These are phyloP conservation scores for Exserohilum turcica DNA, from an alignment of 2,329 filamentous ascomycete species.

Conservation along the genomic window DNA sequence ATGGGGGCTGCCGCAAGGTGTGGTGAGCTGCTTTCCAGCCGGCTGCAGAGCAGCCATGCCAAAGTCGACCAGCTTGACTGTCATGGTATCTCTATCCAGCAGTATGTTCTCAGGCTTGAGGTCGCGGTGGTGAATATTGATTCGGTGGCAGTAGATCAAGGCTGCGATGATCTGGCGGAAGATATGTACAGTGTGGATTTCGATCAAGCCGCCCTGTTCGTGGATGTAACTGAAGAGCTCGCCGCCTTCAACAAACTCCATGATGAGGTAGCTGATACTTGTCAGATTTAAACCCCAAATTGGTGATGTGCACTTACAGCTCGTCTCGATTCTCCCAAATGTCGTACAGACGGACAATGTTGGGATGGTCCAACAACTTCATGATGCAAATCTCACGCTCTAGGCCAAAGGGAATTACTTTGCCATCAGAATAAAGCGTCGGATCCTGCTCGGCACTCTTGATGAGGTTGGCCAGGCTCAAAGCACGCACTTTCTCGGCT, in stretches of 20 bases:
- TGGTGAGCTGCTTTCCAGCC: slow-evolving; percentile 76
- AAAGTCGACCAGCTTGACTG: slow-evolving; percentile 95
- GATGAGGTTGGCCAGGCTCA: slow-evolving; percentile 83
- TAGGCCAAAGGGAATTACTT: slow-evolving; percentile 82
- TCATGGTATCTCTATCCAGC: slow-evolving; percentile 69
- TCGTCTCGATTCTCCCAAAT: slow-evolving; percentile 98
- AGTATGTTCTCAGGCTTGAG: slow-evolving; percentile 97
- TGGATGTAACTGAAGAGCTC: slow-evolving; percentile 90
- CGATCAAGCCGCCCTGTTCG: slow-evolving; percentile 70
- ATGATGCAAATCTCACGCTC: slow-evolving; percentile 96
- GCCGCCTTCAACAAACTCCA: slow-evolving; percentile 85
- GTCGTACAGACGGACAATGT: slow-evolving; percentile 92
- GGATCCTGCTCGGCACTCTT: slow-evolving; percentile 67
- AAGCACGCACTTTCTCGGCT: slow-evolving; percentile 79
- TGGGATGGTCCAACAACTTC: slow-evolving; percentile 92
- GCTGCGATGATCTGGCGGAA: slow-evolving; percentile 94
- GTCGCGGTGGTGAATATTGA: slow-evolving; percentile 95
- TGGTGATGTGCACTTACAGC: slow-evolving; percentile 65
- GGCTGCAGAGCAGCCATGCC: slow-evolving; percentile 96
- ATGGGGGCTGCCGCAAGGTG: slow-evolving; percentile 93
- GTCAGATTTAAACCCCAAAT: slow-evolving; percentile 18
- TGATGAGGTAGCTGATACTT: slow-evolving; percentile 77
- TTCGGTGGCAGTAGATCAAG: slow-evolving; percentile 88
- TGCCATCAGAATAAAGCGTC: slow-evolving; percentile 60
- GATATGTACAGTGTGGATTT: slow-evolving; percentile 80